Percentiles rank a stretch among this genome's conserved stretches.
Evolutionary conservation across 768 basidiomycete genomes (phyloP).

Genomic region (Lactarius sp.): DNA sequence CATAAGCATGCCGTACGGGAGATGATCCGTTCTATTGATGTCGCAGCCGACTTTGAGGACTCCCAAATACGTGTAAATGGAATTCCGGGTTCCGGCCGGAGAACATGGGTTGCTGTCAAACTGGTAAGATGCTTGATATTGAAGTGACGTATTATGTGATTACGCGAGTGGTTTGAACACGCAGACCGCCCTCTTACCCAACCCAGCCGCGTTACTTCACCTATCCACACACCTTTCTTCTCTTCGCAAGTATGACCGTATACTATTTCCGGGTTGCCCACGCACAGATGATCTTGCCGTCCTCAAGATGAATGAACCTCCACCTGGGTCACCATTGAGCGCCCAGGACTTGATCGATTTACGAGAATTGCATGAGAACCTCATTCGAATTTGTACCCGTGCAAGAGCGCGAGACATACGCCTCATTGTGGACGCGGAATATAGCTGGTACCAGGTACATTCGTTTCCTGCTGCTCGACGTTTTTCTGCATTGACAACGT

Average conservation of each 20-base stretch:
- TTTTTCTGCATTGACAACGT: background rate
- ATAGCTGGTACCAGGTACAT: constrained; percentile 48
- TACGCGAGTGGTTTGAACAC: background rate
- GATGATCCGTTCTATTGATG: constrained; percentile 70
- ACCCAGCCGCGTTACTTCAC: constrained; percentile 53
- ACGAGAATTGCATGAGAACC: constrained; percentile 53
- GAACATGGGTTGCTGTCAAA: constrained; percentile 85
- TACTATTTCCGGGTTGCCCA: constrained; percentile 70
- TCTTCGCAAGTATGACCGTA: constrained; percentile 22
- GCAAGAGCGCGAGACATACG: constrained; percentile 61
- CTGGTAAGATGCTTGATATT: constrained; percentile 44
- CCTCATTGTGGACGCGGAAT: constrained; percentile 82
- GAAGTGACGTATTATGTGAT: background rate
- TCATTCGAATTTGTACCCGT: constrained; percentile 57
- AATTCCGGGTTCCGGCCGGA: constrained; percentile 35
- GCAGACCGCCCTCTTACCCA: constrained; percentile 66
- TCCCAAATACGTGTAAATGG: constrained; percentile 23
- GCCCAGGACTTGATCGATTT: constrained; percentile 56
- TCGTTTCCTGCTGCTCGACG: background rate
- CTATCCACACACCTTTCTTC: constrained; percentile 55
- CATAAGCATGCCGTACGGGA: constrained; percentile 69
- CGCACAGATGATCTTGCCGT: constrained; percentile 53
- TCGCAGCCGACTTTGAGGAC: constrained; percentile 79
- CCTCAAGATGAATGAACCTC: constrained; percentile 32
- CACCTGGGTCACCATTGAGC: constrained; percentile 36